Evolutionary conservation across 1,284 basidiomycete species (phyloP).

Genomic region (Trichosporon inkin): DNA sequence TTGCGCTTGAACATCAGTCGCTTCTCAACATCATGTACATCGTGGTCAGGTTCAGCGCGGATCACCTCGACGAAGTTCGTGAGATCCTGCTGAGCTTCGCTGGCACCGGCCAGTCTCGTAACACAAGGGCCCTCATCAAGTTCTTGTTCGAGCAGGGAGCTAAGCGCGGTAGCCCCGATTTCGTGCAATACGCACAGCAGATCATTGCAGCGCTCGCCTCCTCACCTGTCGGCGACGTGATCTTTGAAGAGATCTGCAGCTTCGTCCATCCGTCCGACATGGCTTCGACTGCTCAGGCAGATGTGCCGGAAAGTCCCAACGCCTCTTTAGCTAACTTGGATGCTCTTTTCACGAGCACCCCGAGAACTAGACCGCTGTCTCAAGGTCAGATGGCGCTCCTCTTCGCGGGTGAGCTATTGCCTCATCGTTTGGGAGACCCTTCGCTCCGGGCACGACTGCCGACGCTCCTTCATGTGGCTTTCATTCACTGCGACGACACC

Average conservation of each 20-base stretch:
- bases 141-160: slow-evolving; percentile 85
- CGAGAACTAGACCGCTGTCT: slow-evolving; percentile 53
- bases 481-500: slow-evolving; percentile 78
- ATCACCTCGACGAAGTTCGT: slow-evolving; percentile 76
- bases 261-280: slow-evolving; percentile 80
- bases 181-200: slow-evolving; percentile 72
- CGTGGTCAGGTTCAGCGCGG: slow-evolving; percentile 71
- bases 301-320: slow-evolving; percentile 67
- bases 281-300: slow-evolving; percentile 63
- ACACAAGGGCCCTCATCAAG: slow-evolving; percentile 73
- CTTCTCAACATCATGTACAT: slow-evolving; percentile 81
- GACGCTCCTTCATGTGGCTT: slow-evolving; percentile 70
- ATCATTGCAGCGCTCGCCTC: slow-evolving; percentile 81
- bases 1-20: slow-evolving; percentile 59
- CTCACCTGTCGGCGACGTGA: slow-evolving; percentile 65
- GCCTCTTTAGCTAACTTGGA: slow-evolving; percentile 43
- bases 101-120: slow-evolving; percentile 45
- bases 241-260: slow-evolving; percentile 77
- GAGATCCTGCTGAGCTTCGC: slow-evolving; percentile 69
- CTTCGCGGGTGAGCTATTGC: slow-evolving; percentile 75
- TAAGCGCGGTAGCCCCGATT: slow-evolving; percentile 72
- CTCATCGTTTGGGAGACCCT: slow-evolving; percentile 69
- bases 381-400: slow-evolving; percentile 83
- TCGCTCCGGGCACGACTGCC: slow-evolving; percentile 63
- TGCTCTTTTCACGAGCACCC: slow-evolving; percentile 36